Evolutionary conservation across 2,329 filamentous ascomycete species (phyloP).

Genomic region (Sporothrix phasma): DNA sequence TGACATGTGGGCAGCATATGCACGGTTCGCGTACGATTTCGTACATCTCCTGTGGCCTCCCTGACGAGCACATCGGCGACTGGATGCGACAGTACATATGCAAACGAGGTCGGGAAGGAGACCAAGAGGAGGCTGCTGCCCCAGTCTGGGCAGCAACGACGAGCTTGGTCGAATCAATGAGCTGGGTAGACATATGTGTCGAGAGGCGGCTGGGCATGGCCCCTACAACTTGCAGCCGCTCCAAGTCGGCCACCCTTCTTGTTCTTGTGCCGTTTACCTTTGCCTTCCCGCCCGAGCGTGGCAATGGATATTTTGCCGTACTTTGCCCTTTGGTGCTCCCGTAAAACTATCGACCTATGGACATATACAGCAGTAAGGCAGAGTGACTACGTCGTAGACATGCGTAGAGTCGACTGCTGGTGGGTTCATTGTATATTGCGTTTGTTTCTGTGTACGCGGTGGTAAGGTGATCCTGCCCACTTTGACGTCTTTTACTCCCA

Average conservation of each 20-base stretch:
- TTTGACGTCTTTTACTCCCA: no score
- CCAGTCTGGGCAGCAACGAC: not conserved
- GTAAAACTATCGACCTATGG: not conserved
- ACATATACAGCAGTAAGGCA: not conserved
- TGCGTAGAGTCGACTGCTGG: no score
- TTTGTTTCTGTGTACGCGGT: no score
- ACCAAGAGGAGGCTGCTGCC: not conserved
- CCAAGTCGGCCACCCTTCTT: not conserved
- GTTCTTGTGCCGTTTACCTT: not conserved
- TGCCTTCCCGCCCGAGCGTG: conserved; percentile 3
- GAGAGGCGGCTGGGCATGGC: not conserved
- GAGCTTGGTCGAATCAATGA: not conserved
- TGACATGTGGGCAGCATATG: not conserved
- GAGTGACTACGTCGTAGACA: no score
- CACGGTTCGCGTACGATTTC: not conserved
- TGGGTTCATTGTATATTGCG: not conserved
- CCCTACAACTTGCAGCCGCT: not conserved
- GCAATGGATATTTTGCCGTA: not conserved
- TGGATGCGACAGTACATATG: not conserved
- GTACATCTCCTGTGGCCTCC: no score
- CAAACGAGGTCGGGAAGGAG: not conserved
- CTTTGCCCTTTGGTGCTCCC: conserved; percentile 1
- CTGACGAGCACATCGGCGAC: not conserved
- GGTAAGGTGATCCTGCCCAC: not conserved
- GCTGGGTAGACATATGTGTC: not conserved